Evolutionary conservation across 2,329 filamentous ascomycete species (phyloP), one percentile per base, ranked within the genome.

Genomic region (Emericellopsis cladophorae): DNA sequence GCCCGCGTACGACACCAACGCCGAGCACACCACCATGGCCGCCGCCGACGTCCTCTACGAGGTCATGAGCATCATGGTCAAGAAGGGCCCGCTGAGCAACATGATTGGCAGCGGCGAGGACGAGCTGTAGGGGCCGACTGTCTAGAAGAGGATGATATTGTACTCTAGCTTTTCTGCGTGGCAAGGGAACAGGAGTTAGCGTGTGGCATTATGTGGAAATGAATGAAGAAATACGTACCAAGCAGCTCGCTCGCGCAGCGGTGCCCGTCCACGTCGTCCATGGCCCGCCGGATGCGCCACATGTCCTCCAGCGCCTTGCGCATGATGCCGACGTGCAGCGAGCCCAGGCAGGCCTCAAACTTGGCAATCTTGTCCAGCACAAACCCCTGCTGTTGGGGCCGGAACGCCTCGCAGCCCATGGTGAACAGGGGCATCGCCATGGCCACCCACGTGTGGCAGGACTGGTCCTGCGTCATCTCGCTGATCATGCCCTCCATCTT

Each of bases 51-150:
- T 75, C 0, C 60, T 89, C 16, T 89, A 82, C 53, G 83, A 90
- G 59, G 75, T 89, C 37, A 83, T 88, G 74, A 84, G 76, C 11
- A 70, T 89, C 45, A 89, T 88, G 83, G 81, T 87, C 14, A 85
- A 87, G 70, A 79, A 78, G 51, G 84, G 83, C 0, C 81, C 81
- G 0, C 61, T 86, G 47, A 81, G 72, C 49, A 55, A 65, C 31
- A 66, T 67, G 57, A 46, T 62, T 11, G 22, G 23, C 23, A 10
- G 21, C 14, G 26, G 12, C 21, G 26, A 11, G 14, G 33, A 36
- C n/a, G 40, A 41, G 26, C 35, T 41, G 40, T 41, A 37, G 22
- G 37, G 33, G 16, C 12, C 12, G n/a, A n/a, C n/a, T n/a, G n/a
- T n/a, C 16, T 31, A 41, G 33, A 55, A 55, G 4, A 55, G 21